Evolutionary conservation across 2,329 filamentous ascomycete genomes (phyloP), one percentile per base, ranked within the genome.

Genomic region (Chaetoscypha palmicola): DNA sequence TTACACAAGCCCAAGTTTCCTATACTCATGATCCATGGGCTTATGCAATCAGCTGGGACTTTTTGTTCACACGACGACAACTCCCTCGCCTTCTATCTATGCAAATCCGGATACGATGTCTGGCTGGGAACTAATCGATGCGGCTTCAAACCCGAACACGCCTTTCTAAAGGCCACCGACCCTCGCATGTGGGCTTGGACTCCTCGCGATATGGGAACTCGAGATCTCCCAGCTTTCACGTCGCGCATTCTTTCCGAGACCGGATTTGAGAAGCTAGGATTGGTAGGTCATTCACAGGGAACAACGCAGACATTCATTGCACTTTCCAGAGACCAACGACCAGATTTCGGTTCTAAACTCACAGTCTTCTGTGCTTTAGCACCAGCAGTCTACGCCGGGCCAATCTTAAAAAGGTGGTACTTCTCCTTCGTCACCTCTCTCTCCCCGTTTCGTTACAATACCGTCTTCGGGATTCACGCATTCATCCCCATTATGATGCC

Each of bases 111-210:
- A 1, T 96, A 88, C 64, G 91, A 97, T 62, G 87, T 97, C 30
- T 97, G 90, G 90, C 72, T 96, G 12, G 91, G 91, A 3, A 94
- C 95, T 66, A 96, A 95, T 60, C 77, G 91, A 16, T 94, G 89
- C 59, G 90, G 90, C 1, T 88, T 92, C 64, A 69, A 76, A 0
- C 90, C 91, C 0, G 76, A 80, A 51, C 91, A 97, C 60, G 76
- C 73, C 2, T 66, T 81, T 17, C 74, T 96, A 30, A 66, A 77
- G 2, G 80, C 84, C 52, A 68, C 69, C 2, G 91, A 97, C 59
- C 90, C 91, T 1, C 77, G 89, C 22, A 94, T 96, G 86, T 96
- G 91, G 91, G 80, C 82, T 31, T 97, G 91, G 91, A 94, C 94
- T 53, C 94, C 96, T 43, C 79, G 86, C 0, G 87, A 95, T 59